Percentiles rank a stretch among this genome's conserved stretches.
Evolutionary conservation across 2,329 filamentous ascomycete species (phyloP).

Genomic region (Akanthomyces lecanii): DNA sequence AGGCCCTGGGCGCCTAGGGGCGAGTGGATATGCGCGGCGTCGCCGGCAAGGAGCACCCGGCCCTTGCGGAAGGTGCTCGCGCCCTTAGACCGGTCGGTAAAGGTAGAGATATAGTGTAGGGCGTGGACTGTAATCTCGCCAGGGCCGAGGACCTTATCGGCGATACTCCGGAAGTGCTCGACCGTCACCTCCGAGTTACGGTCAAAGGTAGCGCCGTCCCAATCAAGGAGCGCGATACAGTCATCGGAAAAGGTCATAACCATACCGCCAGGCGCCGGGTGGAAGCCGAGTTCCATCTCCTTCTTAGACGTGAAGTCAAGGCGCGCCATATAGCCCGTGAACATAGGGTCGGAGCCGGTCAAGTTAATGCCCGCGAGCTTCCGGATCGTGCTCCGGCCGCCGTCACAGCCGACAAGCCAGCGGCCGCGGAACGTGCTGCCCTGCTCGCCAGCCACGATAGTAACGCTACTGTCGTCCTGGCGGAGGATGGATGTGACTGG

Average conservation of each 20-base stretch:
- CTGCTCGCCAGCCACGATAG: conserved; percentile 19
- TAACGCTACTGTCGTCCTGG: conserved; percentile 23
- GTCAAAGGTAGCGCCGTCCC: conserved; percentile 22
- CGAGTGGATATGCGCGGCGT: conserved; percentile 47
- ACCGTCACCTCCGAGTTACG: conserved; percentile 19
- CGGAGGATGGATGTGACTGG: conserved; percentile 23
- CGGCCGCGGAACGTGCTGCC: conserved; percentile 5
- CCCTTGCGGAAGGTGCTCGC: conserved; percentile 35
- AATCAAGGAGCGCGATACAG: conserved; percentile 22
- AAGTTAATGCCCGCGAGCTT: conserved; percentile 34
- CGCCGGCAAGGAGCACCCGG: conserved; percentile 45
- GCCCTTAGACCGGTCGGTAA: conserved; percentile 24
- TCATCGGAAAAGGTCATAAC: conserved; percentile 28
- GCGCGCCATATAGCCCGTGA: conserved; percentile 32
- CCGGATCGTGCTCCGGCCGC: conserved; percentile 37
- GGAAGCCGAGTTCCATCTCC: conserved; percentile 26
- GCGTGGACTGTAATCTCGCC: conserved; percentile 24
- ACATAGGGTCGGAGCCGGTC: conserved; percentile 32
- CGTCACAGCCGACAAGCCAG: conserved; percentile 42
- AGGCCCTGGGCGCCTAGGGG: conserved; percentile 47
- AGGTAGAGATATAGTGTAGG: conserved; percentile 24
- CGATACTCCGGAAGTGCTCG: conserved; percentile 23
- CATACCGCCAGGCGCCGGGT: conserved; percentile 17
- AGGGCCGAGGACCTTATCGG: conserved; percentile 22
- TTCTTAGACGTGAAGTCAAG: conserved; percentile 31